A percentile compares a stretch with the other conserved stretches of the same genome.
Conservation (phyloP, 1,284 basidiomycete genomes). For the Rhizoctonia solani region DNA sequence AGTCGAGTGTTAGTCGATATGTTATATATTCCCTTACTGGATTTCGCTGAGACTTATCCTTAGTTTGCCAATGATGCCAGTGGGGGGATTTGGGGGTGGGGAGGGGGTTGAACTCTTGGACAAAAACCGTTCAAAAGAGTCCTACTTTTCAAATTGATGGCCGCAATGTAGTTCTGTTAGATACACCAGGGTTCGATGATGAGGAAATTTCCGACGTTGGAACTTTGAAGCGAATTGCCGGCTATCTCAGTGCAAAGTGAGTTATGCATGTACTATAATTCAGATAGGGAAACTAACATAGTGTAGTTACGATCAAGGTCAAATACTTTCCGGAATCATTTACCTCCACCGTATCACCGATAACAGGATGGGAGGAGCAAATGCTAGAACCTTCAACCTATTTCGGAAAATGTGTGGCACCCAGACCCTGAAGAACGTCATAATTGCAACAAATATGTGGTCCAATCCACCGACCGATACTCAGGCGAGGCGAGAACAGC, state of each 20-base stretch:
- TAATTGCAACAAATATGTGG: constrained; percentile 44
- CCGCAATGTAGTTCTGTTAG: constrained; percentile 38
- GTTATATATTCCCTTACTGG: neutral
- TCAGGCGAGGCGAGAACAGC: constrained; percentile 37
- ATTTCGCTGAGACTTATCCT: neutral
- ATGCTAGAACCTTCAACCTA: constrained; percentile 31
- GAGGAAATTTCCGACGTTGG: constrained; percentile 28
- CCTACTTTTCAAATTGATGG: constrained; percentile 37
- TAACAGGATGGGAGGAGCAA: constrained; percentile 32
- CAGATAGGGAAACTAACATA: neutral
- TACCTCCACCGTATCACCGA: constrained; percentile 36
- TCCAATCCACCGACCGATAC: constrained; percentile 2
- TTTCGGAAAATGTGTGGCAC: constrained; percentile 36
- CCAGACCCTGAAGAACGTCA: constrained; percentile 38
- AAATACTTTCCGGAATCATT: constrained; percentile 28
- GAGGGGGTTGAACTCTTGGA: constrained; percentile 5
- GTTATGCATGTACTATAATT: neutral
- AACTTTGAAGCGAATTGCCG: constrained; percentile 30
- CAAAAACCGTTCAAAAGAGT: neutral
- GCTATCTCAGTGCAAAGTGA: constrained; percentile 25
- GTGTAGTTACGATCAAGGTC: neutral
- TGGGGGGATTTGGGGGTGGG: constrained; percentile 35
- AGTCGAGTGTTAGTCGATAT: neutral
- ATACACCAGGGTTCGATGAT: constrained; percentile 39
- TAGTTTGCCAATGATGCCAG: constrained; percentile 43